These are phyloP conservation scores for Pyrenochaeta sp. DNA, from an alignment of 2,329 filamentous ascomycete species.

Conservation along the genomic window DNA sequence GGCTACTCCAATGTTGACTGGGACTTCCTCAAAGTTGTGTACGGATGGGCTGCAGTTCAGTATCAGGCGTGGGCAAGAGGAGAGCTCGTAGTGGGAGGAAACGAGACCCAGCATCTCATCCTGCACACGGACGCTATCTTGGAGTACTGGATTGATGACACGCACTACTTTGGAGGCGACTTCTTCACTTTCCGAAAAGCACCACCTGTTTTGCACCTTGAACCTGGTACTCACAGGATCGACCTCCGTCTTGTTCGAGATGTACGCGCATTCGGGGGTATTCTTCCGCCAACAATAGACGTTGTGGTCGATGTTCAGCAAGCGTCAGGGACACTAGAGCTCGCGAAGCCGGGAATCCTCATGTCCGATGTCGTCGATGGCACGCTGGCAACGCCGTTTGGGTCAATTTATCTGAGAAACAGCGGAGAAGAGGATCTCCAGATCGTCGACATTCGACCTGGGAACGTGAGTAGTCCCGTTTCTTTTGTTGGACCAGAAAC, in stretches of 20 bases:
- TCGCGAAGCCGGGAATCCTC: slow-evolving; percentile 48
- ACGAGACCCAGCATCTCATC: slow-evolving; percentile 45
- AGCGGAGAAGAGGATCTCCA: slow-evolving; percentile 45
- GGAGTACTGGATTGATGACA: slow-evolving; percentile 61
- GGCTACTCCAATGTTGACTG: slow-evolving; percentile 62
- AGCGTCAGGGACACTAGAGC: slow-evolving; percentile 36
- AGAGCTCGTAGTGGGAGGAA: slow-evolving; percentile 50
- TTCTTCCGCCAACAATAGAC: slow-evolving; percentile 55
- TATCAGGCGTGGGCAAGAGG: slow-evolving; percentile 67
- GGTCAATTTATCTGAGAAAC: slow-evolving; percentile 60
- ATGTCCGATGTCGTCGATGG: slow-evolving; percentile 61
- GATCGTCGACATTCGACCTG: slow-evolving; percentile 42
- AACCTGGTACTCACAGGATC: slow-evolving; percentile 59
- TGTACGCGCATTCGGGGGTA: slow-evolving; percentile 63
- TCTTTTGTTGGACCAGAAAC: slow-evolving; percentile 11
- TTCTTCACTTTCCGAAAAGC: slow-evolving; percentile 61
- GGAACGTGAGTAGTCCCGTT: slow-evolving; percentile 14
- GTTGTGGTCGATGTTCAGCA: slow-evolving; percentile 41
- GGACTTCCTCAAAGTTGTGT: slow-evolving; percentile 60
- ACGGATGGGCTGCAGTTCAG: slow-evolving; percentile 66
- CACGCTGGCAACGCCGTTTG: slow-evolving; percentile 55
- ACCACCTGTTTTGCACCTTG: slow-evolving; percentile 58
- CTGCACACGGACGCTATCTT: slow-evolving; percentile 59
- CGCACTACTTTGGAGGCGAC: slow-evolving; percentile 65
- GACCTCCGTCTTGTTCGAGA: slow-evolving; percentile 63